Evolutionary conservation across 768 basidiomycete species (phyloP).

Genomic region (Trametes villosa): DNA sequence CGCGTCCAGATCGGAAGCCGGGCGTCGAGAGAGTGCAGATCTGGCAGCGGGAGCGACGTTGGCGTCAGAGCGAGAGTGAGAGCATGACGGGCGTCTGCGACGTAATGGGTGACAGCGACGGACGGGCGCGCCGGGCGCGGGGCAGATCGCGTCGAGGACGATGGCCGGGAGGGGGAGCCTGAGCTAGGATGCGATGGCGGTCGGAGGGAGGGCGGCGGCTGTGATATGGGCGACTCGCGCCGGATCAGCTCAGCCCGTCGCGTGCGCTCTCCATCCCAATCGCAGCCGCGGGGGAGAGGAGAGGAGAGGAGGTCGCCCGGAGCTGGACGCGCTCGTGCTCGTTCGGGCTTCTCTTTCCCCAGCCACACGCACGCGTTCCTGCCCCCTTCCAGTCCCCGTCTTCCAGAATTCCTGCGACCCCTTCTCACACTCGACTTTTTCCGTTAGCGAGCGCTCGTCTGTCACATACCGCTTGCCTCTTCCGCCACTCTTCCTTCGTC

Average conservation of each 20-base stretch:
- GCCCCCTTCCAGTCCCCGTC: slow-evolving; percentile 4
- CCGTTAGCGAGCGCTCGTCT: slow-evolving; percentile 16
- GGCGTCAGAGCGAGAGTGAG: too few species aligned
- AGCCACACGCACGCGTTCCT: slow-evolving; percentile 13
- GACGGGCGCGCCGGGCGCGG: not conserved
- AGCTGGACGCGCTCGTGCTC: not conserved
- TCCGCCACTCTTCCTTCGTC: slow-evolving; percentile 15
- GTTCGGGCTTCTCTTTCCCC: not conserved
- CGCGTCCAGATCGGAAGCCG: slow-evolving; percentile 5
- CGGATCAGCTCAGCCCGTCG: slow-evolving; percentile 9
- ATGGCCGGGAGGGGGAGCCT: not conserved
- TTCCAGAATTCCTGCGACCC: slow-evolving; percentile 14
- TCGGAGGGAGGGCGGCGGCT: too few species aligned
- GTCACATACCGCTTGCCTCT: slow-evolving; percentile 24
- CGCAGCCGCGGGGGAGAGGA: not conserved
- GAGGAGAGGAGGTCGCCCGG: not conserved
- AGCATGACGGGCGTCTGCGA: not conserved
- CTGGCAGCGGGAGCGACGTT: not conserved
- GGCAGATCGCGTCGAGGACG: not conserved
- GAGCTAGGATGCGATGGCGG: not conserved
- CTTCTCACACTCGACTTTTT: slow-evolving; percentile 26
- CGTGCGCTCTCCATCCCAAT: not conserved
- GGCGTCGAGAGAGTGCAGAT: not conserved
- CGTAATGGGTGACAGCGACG: not conserved
- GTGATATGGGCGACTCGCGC: not conserved